phyloP scores from a whole-genome alignment of 2,329 filamentous ascomycete species.

The Botrytis aclada region DNA sequence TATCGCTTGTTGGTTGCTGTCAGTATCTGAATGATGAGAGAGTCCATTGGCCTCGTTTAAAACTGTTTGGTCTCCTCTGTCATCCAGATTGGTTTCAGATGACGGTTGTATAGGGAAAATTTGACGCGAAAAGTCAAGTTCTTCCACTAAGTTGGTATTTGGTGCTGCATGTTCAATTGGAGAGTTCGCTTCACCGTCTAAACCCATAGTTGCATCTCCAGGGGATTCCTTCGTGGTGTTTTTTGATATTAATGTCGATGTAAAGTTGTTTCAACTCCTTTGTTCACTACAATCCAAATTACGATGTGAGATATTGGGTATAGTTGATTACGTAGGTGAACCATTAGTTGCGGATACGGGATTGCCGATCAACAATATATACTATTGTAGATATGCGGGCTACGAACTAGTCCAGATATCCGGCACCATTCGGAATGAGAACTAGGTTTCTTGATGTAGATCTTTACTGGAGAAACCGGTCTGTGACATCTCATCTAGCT shows the following conservation, averaged over 20 bases:
- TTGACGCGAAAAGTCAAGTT: background rate
- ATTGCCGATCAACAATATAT: background rate
- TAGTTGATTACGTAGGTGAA: background rate
- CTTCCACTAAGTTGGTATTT: background rate
- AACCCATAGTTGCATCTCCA: background rate
- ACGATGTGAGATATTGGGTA: background rate
- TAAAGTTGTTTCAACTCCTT: background rate
- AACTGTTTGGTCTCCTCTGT: background rate
- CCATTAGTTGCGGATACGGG: background rate
- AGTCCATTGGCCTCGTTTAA: background rate
- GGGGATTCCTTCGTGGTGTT: background rate
- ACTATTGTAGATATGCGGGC: background rate
- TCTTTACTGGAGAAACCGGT: background rate
- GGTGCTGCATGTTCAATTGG: background rate
- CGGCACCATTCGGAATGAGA: background rate
- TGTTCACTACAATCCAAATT: background rate
- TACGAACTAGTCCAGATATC: background rate
- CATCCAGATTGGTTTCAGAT: background rate
- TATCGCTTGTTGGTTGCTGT: background rate
- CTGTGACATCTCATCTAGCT: background rate
- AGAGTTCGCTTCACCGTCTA: background rate
- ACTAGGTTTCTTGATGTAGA: background rate
- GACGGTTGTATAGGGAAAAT: background rate
- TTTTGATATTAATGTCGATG: background rate
- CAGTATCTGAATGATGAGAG: background rate